A percentile compares a stretch with the other conserved stretches of the same genome.
Conservation (phyloP, 768 basidiomycete genomes). For the Lentinula guzmanii region DNA sequence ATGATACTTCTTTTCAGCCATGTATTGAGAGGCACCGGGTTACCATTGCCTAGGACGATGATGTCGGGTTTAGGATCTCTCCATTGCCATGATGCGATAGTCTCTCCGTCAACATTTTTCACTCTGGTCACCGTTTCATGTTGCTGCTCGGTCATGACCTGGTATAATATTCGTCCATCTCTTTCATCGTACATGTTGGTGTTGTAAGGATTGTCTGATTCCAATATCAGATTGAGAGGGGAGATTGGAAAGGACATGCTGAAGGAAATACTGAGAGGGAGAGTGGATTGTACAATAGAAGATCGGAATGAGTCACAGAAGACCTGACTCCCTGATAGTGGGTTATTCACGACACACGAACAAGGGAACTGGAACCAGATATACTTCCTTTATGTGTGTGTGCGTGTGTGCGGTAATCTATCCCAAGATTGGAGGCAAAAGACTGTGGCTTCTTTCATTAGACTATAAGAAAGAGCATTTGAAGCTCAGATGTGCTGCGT, state of each 20-base stretch:
- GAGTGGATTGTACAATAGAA: background rate
- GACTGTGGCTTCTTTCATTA: background rate
- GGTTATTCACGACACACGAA: background rate
- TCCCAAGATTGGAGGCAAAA: background rate
- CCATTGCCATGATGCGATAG: constrained; percentile 33
- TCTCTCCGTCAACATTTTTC: constrained; percentile 22
- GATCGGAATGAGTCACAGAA: background rate
- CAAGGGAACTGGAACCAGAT: background rate
- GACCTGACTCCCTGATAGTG: background rate
- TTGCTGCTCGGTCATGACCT: constrained; percentile 26
- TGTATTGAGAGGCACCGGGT: constrained; percentile 23
- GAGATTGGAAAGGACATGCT: background rate
- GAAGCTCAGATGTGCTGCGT: background rate
- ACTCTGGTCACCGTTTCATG: constrained; percentile 26
- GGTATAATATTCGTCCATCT: constrained; percentile 27
- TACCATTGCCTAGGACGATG: constrained; percentile 26
- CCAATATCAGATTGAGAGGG: constrained; percentile 23
- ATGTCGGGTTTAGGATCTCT: constrained; percentile 29
- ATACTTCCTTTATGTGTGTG: background rate
- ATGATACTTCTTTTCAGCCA: constrained; percentile 35
- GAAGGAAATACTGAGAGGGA: background rate
- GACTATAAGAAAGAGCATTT: constrained; percentile 4
- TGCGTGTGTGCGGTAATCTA: constrained; percentile 4
- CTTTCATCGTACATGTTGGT: constrained; percentile 26
- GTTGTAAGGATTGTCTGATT: constrained; percentile 37